Evolutionary conservation across 257 asterid genomes (phyloP), one percentile per base, ranked within the genome.

Genomic region (Cynanchum wilfordii): DNA sequence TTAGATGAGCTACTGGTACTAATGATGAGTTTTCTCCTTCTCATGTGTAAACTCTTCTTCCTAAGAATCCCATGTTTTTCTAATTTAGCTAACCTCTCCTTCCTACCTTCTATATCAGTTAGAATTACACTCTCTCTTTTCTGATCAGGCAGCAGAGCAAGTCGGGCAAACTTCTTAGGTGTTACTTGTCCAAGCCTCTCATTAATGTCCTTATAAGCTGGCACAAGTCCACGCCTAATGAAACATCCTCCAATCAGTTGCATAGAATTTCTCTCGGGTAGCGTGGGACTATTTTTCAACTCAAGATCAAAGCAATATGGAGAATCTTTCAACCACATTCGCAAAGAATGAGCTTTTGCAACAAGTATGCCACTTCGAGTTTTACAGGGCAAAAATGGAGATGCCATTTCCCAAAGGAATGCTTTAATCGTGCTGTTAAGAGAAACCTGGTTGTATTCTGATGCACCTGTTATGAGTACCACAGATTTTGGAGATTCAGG

Each of bases 371-470:
- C 98, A 6, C 74, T 81, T 57, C 97, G 87, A 56, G 95, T 88
- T 83, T 87, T 83, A 76, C 97, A 88, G 60, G 97, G 99, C 66
- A 91, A 76, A 80, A 94, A 94, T 19, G 98, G 98, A 73, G 98
- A 93, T 30, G 97, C 97, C 96, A 91, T 93, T 76, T 93, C 98
- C 98, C 98, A 93, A 19, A 93, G 96, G 83, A 71, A 88, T 45
- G 96, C 96, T 78, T 89, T 93, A 56, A 93, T 79, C 22, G 96
- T 89, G 85, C 87, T 88, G 82, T 91, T 85, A 38, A 93, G 65
- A 19, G 96, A 93, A 66, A 93, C 89, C 58, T 81, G 78, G 84
- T 93, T 91, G 89, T 93, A 93, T 44, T 85, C 93, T 69, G 97
- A 84, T 36, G 87, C 85, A 65, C 98, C 97, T 0, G 96, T 93